phyloP scores from a whole-genome alignment of 805 yeast genomes.

The Sugiyamaella americana region DNA sequence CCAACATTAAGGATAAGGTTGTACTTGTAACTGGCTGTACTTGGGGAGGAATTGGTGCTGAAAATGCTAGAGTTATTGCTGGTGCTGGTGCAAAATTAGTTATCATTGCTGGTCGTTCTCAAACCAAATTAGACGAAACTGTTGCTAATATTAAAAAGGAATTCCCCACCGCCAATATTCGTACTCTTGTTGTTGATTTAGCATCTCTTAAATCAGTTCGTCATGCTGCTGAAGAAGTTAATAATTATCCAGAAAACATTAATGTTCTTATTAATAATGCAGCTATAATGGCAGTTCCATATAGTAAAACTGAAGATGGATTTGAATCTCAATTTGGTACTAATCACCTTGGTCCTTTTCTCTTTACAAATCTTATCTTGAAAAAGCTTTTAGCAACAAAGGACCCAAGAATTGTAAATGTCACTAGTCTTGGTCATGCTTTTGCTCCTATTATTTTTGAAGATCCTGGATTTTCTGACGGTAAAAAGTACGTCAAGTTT shows the following conservation, averaged over 20 bases:
- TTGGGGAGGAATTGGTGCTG: constrained; percentile 17
- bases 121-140: constrained; percentile 8
- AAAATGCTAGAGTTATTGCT: constrained; percentile 11
- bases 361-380: constrained; percentile 45
- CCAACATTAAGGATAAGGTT: constrained; percentile 11
- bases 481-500: constrained; percentile 5
- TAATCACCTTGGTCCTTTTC: constrained; percentile 68
- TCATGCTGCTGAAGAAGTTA: constrained; percentile 17
- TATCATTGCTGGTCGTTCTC: constrained; percentile 10
- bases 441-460: constrained; percentile 12
- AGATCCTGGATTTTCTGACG: constrained; percentile 10
- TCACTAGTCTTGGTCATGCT: constrained; percentile 8
- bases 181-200: constrained; percentile 14
- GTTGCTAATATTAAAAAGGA: constrained; percentile 6
- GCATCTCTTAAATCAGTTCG: constrained; percentile 13
- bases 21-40: constrained; percentile 15
- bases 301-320: constrained; percentile 53
- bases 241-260: constrained; percentile 27
- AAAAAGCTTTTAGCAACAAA: constrained; percentile 6
- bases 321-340: constrained; percentile 79
- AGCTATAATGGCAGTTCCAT: constrained; percentile 76
- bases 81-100: constrained; percentile 7
- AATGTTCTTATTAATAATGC: constrained; percentile 71
- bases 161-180: constrained; percentile 8
- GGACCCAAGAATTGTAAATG: constrained; percentile 8